These are phyloP conservation scores for Strigomonas culicis DNA, from an alignment of 208 protist species.

Conservation along the genomic window DNA sequence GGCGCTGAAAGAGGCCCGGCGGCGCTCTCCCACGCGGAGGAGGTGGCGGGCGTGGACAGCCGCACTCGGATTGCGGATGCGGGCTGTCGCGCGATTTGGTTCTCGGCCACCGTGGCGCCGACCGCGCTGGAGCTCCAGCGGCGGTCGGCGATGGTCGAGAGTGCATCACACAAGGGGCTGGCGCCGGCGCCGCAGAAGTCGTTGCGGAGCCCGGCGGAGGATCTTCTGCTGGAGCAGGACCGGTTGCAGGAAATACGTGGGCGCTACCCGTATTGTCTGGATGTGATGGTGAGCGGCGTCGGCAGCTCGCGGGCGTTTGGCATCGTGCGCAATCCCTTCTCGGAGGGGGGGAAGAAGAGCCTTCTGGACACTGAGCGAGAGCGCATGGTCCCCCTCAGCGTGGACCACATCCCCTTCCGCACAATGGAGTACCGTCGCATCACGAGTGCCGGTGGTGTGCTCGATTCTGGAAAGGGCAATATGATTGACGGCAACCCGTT, in stretches of 20 bases:
- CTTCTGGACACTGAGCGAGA: constrained; percentile 48
- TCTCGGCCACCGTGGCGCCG: constrained; percentile 53
- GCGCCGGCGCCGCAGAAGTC: constrained; percentile 30
- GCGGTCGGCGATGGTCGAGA: constrained; percentile 13
- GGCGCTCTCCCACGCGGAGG: too few relatives aligned
- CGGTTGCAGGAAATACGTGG: constrained; percentile 11
- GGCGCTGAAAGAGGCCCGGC: too few relatives aligned
- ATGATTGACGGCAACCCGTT: constrained; percentile 74
- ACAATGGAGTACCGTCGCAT: constrained; percentile 62
- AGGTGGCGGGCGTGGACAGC: neutral
- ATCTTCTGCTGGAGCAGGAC: constrained; percentile 12
- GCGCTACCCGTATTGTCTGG: constrained; percentile 38
- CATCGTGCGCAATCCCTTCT: constrained; percentile 52
- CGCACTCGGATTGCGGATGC: constrained; percentile 15
- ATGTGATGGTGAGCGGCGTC: constrained; percentile 57
- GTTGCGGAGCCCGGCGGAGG: constrained; percentile 11
- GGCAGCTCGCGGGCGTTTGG: constrained; percentile 74
- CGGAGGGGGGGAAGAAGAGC: constrained; percentile 25
- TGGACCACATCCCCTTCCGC: constrained; percentile 61
- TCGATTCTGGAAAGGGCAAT: constrained; percentile 38
- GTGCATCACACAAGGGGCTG: constrained; percentile 7
- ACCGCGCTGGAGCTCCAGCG: constrained; percentile 32
- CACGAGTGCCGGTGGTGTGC: constrained; percentile 49
- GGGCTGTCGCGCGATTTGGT: constrained; percentile 75
- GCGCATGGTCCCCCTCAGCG: constrained; percentile 56